phyloP scores from a whole-genome alignment of 2,329 filamentous ascomycete genomes.

The Pseudogymnoascus sp. region DNA sequence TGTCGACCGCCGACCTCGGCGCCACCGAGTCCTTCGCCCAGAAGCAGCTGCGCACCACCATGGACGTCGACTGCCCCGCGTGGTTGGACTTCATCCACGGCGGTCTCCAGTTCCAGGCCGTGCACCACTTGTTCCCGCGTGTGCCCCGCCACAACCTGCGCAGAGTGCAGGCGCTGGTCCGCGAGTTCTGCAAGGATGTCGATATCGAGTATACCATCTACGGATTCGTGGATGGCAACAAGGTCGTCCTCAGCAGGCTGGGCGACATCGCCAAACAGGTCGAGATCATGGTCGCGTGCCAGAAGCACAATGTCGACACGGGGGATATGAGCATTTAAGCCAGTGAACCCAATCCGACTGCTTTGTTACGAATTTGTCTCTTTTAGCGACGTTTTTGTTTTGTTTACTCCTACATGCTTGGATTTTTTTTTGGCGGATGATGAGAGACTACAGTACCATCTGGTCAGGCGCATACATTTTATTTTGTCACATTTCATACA shows the following conservation, averaged over 20 bases:
- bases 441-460: conserved; percentile 5
- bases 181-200: conserved; percentile 56
- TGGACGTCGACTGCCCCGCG: conserved; percentile 64
- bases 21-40: conserved; percentile 59
- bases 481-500: neutral
- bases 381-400: neutral
- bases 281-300: conserved; percentile 49
- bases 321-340: conserved; percentile 12
- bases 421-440: neutral
- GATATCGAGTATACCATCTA: conserved; percentile 54
- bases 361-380: neutral
- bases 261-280: conserved; percentile 55
- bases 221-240: conserved; percentile 55
- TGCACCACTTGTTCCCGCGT: conserved; percentile 62
- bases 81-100: conserved; percentile 69
- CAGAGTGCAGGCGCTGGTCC: conserved; percentile 49
- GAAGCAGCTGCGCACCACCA: conserved; percentile 62
- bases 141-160: conserved; percentile 62
- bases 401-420: neutral
- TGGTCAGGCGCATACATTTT: neutral
- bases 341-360: neutral
- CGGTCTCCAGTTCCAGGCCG: conserved; percentile 63
- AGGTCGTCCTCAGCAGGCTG: conserved; percentile 44
- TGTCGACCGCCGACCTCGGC: conserved; percentile 58
- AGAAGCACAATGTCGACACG: conserved; percentile 40